Evolutionary conservation across 2,329 filamentous ascomycete genomes (phyloP), one percentile per base, ranked within the genome.

Genomic region (Aspergillus sp.): DNA sequence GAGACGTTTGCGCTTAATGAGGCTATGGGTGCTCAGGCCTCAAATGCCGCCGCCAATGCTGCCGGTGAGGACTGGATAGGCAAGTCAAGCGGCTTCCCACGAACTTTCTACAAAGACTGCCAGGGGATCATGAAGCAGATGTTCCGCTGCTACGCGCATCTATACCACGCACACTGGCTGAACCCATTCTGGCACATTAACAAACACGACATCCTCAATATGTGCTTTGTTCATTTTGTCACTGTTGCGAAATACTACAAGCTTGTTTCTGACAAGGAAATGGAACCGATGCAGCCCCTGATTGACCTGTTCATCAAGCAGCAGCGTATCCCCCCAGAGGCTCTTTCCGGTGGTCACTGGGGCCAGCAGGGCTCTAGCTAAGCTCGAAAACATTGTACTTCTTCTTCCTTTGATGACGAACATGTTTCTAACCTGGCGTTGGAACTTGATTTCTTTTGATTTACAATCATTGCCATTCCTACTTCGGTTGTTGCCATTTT

Each of bases 131-230:
- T 97, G 80, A 90, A 93, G 68, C 95, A 97, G 78, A 98, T 99
- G 89, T 98, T 99, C 82, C 90, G 95, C 59, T 93, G 97, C 66
- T 99, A 99, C 72, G 89, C 95, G 48, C 95, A 99, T 76, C 87
- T 99, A 60, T 99, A 99, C 81, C 97, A 96, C 84, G 91, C 93
- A 57, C 95, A 99, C 76, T 99, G 91, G 76, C 80, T 87, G 60
- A 89, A 91, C 65, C 90, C 89, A 5, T 91, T 92, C 76, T 93
- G 91, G 77, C 88, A 93, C 73, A 82, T 93, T 64, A 91, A 90
- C 77, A 77, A 78, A 57, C 77, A 79, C 55, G 74, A 92, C 73
- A 88, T 91, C 67, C 82, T 93, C 61, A 95, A 95, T 81, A 92
- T 89, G 74, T 92, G 90, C 76, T 95, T 95, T 74, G 90, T 89